Percentiles rank a stretch among this genome's conserved stretches.
These are phyloP conservation scores for Gossypium ekmanianum DNA, from an alignment of 345 rosid species.

Conservation along the genomic window DNA sequence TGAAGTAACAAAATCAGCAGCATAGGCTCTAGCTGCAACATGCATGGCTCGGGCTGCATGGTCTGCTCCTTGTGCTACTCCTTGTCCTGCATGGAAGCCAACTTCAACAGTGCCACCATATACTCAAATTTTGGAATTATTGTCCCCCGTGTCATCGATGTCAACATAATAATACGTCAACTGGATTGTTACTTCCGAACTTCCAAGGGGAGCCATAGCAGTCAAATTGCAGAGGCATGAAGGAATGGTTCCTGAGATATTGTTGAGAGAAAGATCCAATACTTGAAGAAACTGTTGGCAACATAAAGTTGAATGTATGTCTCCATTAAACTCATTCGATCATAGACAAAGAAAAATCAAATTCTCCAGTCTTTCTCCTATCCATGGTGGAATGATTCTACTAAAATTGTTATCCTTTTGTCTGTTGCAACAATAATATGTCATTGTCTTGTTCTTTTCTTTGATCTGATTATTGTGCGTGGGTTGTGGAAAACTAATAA, in stretches of 20 bases:
- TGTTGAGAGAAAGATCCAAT: background rate
- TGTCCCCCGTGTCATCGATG: background rate
- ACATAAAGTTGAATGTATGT: background rate
- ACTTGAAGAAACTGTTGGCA: background rate
- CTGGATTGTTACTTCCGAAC: background rate
- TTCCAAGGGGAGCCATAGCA: background rate
- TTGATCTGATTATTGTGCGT: no score
- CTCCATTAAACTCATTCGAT: background rate
- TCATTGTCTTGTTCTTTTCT: no score
- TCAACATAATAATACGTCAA: background rate
- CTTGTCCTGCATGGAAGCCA: no score
- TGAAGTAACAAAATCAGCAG: no score
- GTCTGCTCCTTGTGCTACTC: no score
- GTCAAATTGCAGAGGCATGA: background rate
- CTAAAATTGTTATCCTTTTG: background rate
- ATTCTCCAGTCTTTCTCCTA: background rate
- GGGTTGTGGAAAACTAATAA: no score
- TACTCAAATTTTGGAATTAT: background rate
- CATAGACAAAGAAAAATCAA: background rate
- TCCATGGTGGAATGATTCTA: background rate
- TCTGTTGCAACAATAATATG: no score
- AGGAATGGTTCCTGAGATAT: background rate
- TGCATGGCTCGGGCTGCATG: no score
- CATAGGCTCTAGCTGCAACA: no score
- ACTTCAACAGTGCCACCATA: no score